These are phyloP conservation scores for Royoungia palumana DNA, from an alignment of 768 basidiomycete genomes.

Conservation along the genomic window DNA sequence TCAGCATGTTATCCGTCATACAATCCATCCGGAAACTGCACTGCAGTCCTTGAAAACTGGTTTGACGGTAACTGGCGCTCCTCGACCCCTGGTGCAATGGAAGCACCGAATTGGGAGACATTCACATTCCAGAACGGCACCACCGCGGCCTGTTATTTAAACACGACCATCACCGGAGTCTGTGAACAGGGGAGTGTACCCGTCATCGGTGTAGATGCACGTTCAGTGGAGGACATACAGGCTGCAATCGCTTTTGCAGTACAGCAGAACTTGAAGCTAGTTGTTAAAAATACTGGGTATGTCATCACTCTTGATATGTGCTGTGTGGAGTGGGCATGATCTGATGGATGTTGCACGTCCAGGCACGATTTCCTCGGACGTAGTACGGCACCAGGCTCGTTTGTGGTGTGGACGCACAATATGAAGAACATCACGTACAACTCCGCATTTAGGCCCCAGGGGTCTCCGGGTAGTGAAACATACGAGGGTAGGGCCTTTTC, in stretches of 20 bases:
- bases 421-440: conserved; percentile 39
- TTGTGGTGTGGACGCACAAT: conserved; percentile 43
- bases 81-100: conserved; percentile 39
- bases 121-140: conserved; percentile 42
- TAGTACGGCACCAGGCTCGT: conserved; percentile 35
- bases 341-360: not conserved
- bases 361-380: conserved; percentile 41
- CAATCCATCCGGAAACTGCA: conserved; percentile 38
- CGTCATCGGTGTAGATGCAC: conserved; percentile 18
- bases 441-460: conserved; percentile 31
- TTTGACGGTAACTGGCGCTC: conserved; percentile 40
- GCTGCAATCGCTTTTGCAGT: conserved; percentile 21
- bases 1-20: conserved; percentile 40
- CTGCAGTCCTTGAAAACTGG: conserved; percentile 26
- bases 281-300: conserved; percentile 22
- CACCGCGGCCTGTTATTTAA: conserved; percentile 37
- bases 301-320: not conserved
- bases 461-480: conserved; percentile 18
- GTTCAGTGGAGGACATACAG: conserved; percentile 16
- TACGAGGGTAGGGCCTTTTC: conserved; percentile 19
- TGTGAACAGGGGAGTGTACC: conserved; percentile 22
- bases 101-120: conserved; percentile 32
- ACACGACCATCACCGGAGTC: conserved; percentile 24
- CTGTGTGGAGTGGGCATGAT: too few relatives aligned
- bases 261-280: conserved; percentile 9